Conservation (phyloP, 768 basidiomycete genomes). For the Tricholoma furcatifolium region DNA sequence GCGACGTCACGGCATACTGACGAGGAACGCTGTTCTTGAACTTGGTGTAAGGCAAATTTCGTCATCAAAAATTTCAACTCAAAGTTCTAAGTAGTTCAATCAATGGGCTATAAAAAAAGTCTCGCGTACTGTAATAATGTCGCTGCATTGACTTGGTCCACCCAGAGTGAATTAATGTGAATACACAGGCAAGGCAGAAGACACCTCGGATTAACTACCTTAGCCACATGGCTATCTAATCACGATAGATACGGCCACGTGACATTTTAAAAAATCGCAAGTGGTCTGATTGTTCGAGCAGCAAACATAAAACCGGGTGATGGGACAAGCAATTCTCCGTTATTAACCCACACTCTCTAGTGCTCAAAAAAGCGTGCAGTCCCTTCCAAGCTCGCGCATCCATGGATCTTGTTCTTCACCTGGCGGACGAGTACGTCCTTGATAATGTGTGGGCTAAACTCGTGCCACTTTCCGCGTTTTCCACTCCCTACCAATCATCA, state of each 20-base stretch:
- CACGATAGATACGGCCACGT: slow-evolving; percentile 21
- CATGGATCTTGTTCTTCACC: slow-evolving; percentile 85
- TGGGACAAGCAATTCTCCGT: slow-evolving; percentile 1
- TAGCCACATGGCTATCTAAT: slow-evolving; percentile 1
- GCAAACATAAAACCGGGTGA: slow-evolving; percentile 25
- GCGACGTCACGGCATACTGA: no score
- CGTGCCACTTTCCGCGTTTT: slow-evolving; percentile 61
- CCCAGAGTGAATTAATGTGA: no score
- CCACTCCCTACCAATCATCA: slow-evolving; percentile 25
- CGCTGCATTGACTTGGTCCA: no score
- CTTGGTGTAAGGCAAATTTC: no score
- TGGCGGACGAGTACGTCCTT: slow-evolving; percentile 70
- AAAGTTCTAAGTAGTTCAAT: no score
- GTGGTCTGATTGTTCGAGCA: slow-evolving; percentile 36
- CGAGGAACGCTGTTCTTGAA: no score
- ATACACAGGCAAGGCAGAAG: no score
- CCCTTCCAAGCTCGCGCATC: neutral
- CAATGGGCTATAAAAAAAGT: no score
- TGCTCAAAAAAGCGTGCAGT: neutral
- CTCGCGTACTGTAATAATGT: no score
- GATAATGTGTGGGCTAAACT: slow-evolving; percentile 79
- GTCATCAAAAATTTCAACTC: no score
- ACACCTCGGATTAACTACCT: neutral
- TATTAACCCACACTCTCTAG: neutral
- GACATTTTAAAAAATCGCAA: slow-evolving; percentile 26